Percentiles rank a stretch among this genome's conserved stretches.
Conservation (phyloP, 768 basidiomycete genomes). For the Trametes meyenii region DNA sequence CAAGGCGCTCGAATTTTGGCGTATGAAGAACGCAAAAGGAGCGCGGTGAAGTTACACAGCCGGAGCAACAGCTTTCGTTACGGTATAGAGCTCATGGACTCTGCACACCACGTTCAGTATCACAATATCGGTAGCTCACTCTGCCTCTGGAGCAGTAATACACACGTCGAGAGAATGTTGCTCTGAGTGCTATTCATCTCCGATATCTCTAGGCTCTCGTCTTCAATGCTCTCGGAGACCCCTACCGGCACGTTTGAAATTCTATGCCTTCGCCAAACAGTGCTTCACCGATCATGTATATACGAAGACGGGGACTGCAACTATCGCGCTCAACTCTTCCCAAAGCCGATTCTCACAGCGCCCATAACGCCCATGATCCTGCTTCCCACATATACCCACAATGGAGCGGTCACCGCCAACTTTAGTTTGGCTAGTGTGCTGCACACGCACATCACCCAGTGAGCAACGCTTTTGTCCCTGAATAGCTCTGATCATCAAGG, state of each 20-base stretch:
- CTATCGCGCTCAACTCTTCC: too few species aligned
- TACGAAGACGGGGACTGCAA: too few species aligned
- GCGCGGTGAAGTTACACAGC: constrained; percentile 5
- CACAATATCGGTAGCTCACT: constrained; percentile 9
- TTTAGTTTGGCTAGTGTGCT: too few species aligned
- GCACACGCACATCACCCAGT: not conserved
- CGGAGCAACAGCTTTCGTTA: not conserved
- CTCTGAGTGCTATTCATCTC: not conserved
- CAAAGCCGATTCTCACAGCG: not conserved
- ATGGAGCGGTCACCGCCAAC: not conserved
- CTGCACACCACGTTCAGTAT: constrained; percentile 11
- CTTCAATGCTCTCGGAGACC: too few species aligned
- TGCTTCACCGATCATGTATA: too few species aligned
- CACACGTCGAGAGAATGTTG: not conserved
- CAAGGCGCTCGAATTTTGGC: constrained; percentile 63
- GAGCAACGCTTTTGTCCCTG: not conserved
- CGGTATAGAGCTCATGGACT: constrained; percentile 13
- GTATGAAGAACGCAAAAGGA: constrained; percentile 26
- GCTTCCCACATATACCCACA: not conserved
- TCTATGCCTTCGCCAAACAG: too few species aligned
- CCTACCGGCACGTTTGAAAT: too few species aligned
- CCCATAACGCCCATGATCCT: not conserved
- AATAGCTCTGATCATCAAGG: not conserved
- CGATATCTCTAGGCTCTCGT: too few species aligned
- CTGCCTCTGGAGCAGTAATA: constrained; percentile 13